These are phyloP conservation scores for Termitomyces sp. DNA, from an alignment of 768 basidiomycete species.

Conservation along the genomic window DNA sequence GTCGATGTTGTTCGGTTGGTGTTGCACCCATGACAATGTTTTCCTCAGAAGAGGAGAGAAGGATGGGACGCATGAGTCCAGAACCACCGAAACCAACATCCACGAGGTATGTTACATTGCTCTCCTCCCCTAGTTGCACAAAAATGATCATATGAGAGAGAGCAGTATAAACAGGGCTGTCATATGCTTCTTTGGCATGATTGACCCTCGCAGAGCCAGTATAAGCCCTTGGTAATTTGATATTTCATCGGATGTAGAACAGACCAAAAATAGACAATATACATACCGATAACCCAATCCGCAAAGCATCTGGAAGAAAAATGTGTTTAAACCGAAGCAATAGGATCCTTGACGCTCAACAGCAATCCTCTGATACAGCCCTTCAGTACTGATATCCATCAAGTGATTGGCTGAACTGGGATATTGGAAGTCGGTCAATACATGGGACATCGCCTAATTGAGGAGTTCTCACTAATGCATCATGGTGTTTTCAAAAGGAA, in stretches of 20 bases:
- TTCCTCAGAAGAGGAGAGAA: conserved; percentile 6
- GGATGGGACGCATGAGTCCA: conserved; percentile 6
- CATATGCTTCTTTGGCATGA: background rate
- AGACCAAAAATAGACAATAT: background rate
- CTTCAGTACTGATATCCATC: conserved; percentile 7
- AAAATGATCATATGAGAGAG: conserved; percentile 10
- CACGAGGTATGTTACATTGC: conserved; percentile 11
- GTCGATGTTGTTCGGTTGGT: conserved; percentile 7
- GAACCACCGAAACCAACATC: conserved; percentile 12
- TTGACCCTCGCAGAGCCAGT: conserved; percentile 7
- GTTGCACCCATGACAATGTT: conserved; percentile 10
- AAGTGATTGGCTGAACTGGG: conserved; percentile 5
- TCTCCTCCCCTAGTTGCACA: conserved; percentile 8
- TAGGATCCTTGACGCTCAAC: conserved; percentile 9
- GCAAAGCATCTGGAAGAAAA: conserved; percentile 10
- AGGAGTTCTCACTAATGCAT: conserved; percentile 8
- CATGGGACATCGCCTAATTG: background rate
- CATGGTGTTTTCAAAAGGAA: conserved; percentile 12
- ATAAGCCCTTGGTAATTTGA: conserved; percentile 2
- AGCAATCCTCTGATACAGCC: conserved; percentile 6
- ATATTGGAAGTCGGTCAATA: background rate
- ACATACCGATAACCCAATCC: conserved; percentile 11
- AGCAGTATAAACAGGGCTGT: conserved; percentile 4
- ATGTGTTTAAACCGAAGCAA: conserved; percentile 8
- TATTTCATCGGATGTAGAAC: background rate